Conservation (phyloP, 306 rosid species). For the Trifolium repens region DNA sequence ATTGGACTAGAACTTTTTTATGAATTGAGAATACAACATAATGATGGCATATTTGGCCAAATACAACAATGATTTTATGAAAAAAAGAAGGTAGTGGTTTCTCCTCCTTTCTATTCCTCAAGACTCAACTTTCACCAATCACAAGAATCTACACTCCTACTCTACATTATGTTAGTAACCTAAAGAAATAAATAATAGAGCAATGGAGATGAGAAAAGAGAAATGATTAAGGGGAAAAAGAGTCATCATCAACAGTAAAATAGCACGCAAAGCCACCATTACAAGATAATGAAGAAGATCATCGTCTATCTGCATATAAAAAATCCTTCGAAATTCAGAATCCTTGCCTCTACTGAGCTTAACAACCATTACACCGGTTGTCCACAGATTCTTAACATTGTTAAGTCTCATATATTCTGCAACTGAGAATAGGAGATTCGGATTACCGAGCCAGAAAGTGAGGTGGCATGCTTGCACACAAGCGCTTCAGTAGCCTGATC, state of each 20-base stretch:
- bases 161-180: constrained; percentile 47
- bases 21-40: constrained; percentile 31
- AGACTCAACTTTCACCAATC: constrained; percentile 42
- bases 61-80: constrained; percentile 48
- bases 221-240: constrained; percentile 45
- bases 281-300: constrained; percentile 55
- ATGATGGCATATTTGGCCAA: constrained; percentile 55
- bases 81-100: constrained; percentile 24
- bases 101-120: constrained; percentile 52
- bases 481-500: constrained; percentile 98
- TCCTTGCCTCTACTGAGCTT: constrained; percentile 48
- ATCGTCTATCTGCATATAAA: constrained; percentile 54
- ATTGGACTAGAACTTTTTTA: background rate
- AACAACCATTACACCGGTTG: constrained; percentile 49
- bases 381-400: constrained; percentile 23
- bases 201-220: constrained; percentile 49
- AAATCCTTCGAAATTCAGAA: constrained; percentile 55
- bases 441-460: constrained; percentile 74
- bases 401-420: constrained; percentile 66
- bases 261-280: constrained; percentile 62
- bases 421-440: constrained; percentile 96
- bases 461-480: constrained; percentile 92
- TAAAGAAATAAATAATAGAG: constrained; percentile 49
- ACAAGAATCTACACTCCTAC: constrained; percentile 45
- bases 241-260: constrained; percentile 44